phyloP scores from a whole-genome alignment of 1,284 basidiomycete genomes.

The Fomitopsis pinicola region DNA sequence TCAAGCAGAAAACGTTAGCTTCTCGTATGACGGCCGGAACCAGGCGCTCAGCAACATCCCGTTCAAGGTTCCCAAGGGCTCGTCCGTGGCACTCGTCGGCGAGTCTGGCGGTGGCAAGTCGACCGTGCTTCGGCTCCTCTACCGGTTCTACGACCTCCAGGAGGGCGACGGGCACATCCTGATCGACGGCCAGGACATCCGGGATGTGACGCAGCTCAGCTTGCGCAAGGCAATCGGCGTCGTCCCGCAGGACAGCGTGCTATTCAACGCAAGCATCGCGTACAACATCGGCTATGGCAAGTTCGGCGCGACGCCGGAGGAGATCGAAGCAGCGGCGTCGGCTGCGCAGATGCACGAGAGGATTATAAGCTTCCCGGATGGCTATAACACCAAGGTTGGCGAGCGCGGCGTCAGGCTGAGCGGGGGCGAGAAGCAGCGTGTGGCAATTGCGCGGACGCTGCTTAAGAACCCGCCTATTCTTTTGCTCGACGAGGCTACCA shows the following conservation, averaged over 20 bases:
- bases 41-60: slow-evolving; percentile 75
- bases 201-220: slow-evolving; percentile 78
- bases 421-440: slow-evolving; percentile 81
- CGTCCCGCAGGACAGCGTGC: slow-evolving; percentile 78
- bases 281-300: slow-evolving; percentile 81
- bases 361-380: slow-evolving; percentile 75
- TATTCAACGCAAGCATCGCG: slow-evolving; percentile 78
- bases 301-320: slow-evolving; percentile 60
- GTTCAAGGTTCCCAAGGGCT: slow-evolving; percentile 80
- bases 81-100: slow-evolving; percentile 79
- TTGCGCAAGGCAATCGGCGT: slow-evolving; percentile 79
- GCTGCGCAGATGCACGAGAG: slow-evolving; percentile 83
- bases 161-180: slow-evolving; percentile 69
- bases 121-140: slow-evolving; percentile 79
- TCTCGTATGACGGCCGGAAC: slow-evolving; percentile 77
- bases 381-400: slow-evolving; percentile 75
- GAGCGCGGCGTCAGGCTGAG: slow-evolving; percentile 81
- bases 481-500: slow-evolving; percentile 80
- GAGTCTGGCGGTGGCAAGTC: slow-evolving; percentile 81
- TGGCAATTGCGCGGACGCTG: slow-evolving; percentile 84
- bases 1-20: slow-evolving; percentile 65
- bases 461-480: slow-evolving; percentile 84
- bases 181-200: slow-evolving; percentile 84
- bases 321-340: slow-evolving; percentile 68
- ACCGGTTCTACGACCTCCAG: slow-evolving; percentile 85